Base-by-base conservation (phyloP, 2,329 filamentous ascomycete genomes). In the Aspergillus nomiae region DNA sequence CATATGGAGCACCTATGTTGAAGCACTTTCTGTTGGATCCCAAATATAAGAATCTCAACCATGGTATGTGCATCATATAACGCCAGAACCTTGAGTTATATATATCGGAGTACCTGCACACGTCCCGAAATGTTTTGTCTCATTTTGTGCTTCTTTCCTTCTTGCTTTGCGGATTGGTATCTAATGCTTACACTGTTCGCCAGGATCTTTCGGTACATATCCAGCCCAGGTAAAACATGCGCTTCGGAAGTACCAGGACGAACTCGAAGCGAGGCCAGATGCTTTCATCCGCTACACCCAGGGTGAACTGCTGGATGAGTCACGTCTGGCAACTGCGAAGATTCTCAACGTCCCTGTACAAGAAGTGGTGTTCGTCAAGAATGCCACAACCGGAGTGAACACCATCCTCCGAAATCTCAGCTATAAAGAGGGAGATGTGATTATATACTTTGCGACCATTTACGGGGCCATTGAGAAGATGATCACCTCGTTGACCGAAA, bases 201-300 rank as follows among this genome's bases (percentile, higher is more conserved):
- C 9, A 60, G 58, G 58, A 26, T 53, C 58, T 16, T 60, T 54
- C 36, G 58, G 58, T 24, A 55, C 58, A 24, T 43, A 54, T 32
- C 58, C 58, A 24, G 26, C 9, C 14, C 43, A 34, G 2, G 58
- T 60, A 34, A 48, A 28, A 41, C 19, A 53, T 53, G 50, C 21
- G 2, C 48, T 60, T 3, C 58, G 58, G 4, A 38, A 36, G 26
- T 55, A 24, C 24, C 58, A 60, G 46, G 48, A 60, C 11, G 34
- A 30, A 19, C 12, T 60, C 16, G 58, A 60, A 46, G 58, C 58
- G 2, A 28, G 28, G 5, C 58, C 58, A n/a, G 58, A 60, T 34
- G 19, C 24, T 11, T 60, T 60, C 36, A 60, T 60, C 16, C 58
- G 58, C 21, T 45, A 54, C 38, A 21, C 19, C 1, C 32, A 53